A percentile compares a stretch with the other conserved stretches of the same genome.
phyloP scores from a whole-genome alignment of 768 basidiomycete genomes.

The Rubroboletus pulcherrimus region DNA sequence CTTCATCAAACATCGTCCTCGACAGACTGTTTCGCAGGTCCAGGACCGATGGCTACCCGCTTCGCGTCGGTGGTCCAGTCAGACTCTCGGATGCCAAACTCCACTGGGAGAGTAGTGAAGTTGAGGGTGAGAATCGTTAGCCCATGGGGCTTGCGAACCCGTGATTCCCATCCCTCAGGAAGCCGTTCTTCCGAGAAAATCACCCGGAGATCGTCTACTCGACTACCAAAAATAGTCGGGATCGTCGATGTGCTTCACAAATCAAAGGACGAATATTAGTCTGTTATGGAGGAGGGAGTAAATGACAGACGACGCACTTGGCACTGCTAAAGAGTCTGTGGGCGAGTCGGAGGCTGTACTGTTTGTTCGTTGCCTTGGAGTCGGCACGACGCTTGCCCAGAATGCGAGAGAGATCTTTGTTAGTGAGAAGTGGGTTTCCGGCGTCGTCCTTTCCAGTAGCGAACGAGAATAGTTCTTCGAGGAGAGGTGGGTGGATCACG shows the following conservation, averaged over 20 bases:
- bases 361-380: conserved; percentile 47
- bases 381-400: conserved; percentile 60
- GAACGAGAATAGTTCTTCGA: conserved; percentile 56
- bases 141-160: conserved; percentile 49
- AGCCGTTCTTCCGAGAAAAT: conserved; percentile 65
- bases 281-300: background rate
- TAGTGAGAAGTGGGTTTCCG: conserved; percentile 47
- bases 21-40: background rate
- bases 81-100: conserved; percentile 9
- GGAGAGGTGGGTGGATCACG: conserved; percentile 43
- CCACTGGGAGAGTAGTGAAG: conserved; percentile 4
- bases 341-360: conserved; percentile 45
- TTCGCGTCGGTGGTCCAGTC: conserved; percentile 7
- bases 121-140: conserved; percentile 60
- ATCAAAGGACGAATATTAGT: background rate
- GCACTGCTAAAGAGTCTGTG: conserved; percentile 65
- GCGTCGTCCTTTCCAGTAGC: conserved; percentile 56
- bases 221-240: conserved; percentile 61
- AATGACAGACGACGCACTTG: conserved; percentile 46
- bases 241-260: conserved; percentile 54
- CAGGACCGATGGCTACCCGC: background rate
- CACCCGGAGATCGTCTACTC: conserved; percentile 46
- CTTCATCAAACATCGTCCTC: background rate
- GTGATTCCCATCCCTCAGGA: conserved; percentile 66
- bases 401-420: conserved; percentile 54